Evolutionary conservation across 148 eudicot species (phyloP).

Genomic region (Vaccinium darrowii): DNA sequence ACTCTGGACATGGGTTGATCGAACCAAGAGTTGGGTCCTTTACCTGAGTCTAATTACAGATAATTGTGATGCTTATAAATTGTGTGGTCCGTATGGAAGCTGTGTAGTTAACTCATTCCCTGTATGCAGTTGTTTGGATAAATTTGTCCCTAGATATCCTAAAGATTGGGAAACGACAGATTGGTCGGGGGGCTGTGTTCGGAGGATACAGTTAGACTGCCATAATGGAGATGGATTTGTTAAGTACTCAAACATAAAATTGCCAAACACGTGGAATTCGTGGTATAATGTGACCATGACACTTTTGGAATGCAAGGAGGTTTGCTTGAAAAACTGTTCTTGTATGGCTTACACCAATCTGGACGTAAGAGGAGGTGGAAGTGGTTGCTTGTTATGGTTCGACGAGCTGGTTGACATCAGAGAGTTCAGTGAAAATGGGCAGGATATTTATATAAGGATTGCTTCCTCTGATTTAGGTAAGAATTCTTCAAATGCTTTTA

Average conservation of each 20-base stretch:
- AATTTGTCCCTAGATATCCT: slow-evolving; percentile 22
- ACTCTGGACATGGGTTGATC: slow-evolving; percentile 8
- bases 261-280: slow-evolving; percentile 32
- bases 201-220: slow-evolving; percentile 26
- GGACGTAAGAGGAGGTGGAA: slow-evolving; percentile 25
- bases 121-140: slow-evolving; percentile 28
- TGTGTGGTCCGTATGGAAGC: slow-evolving; percentile 24
- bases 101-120: slow-evolving; percentile 11
- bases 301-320: slow-evolving; percentile 27
- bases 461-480: slow-evolving; percentile 33
- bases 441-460: slow-evolving; percentile 35
- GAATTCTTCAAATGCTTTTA: no score
- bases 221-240: slow-evolving; percentile 32
- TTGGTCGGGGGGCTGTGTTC: slow-evolving; percentile 42
- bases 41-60: not conserved
- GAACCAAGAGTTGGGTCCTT: not conserved
- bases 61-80: no score
- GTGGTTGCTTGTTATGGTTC: slow-evolving; percentile 49
- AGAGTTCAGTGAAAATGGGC: slow-evolving; percentile 25
- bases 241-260: slow-evolving; percentile 24
- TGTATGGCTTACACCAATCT: slow-evolving; percentile 43
- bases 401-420: slow-evolving; percentile 30
- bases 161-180: slow-evolving; percentile 20
- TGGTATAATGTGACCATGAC: slow-evolving; percentile 39
- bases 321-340: slow-evolving; percentile 38